Evolutionary conservation across 306 rosid genomes (phyloP), one percentile per base, ranked within the genome.

Genomic region (Cyclanthera cordifolia): DNA sequence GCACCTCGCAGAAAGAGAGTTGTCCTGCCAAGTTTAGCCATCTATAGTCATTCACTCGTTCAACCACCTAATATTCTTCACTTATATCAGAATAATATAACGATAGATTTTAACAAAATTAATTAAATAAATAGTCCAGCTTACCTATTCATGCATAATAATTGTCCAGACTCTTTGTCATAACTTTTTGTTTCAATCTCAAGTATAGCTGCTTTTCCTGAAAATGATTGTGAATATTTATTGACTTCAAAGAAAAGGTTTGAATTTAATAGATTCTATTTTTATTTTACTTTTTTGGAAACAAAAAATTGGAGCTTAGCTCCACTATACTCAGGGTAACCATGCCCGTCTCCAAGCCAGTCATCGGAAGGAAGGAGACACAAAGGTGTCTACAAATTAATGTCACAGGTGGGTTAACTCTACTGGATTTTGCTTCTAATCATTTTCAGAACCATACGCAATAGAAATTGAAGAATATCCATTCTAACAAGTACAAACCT

Each of bases 161-260:
- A 69, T 76, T 80, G 88, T 41, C 95, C 96, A 63, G 95, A 79
- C 17, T 86, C 88, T 71, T 82, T 89, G 41, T 85, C 85, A 53
- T 83, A 93, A 84, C 88, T 90, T 81, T 78, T 93, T 72, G 95
- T 90, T 86, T 90, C 99, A 72, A 85, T 50, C 90, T 93, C 99
- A 72, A 93, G 72, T 49, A 90, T 82, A 72, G 96, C 96, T 56
- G 99, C 96, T 88, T 93, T 93, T 39, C 96, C 99, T 93, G 84
- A 67, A 81, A 72, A 77, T 47, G 57, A 47, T 48, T 49, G 28
- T 47, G 45, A 27, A 43, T 65, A 19, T 10, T 10, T 49, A 32
- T 58, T 39, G 74, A 52, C 46, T 21, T 69, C 79, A 50, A 15
- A 43, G 43, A 71, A 60, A 30, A 70, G 67, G 67, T 41, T 17